Base-by-base conservation (phyloP, 2,329 filamentous ascomycete genomes). In the Diaporthe caulivora region DNA sequence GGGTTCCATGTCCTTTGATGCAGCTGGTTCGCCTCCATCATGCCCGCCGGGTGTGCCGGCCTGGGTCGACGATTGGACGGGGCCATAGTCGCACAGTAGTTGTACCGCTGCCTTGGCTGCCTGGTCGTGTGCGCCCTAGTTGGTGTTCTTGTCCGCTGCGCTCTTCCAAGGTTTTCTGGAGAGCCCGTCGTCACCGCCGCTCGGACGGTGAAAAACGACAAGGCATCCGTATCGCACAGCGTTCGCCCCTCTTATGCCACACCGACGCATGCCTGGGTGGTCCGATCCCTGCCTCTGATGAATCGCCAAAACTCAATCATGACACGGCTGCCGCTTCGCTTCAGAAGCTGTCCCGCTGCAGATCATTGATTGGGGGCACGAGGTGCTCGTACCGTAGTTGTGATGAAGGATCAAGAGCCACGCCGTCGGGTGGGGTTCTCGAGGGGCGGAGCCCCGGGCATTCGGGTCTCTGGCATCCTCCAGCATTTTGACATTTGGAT, bases 281-380 rank as follows among this genome's bases (percentile, higher is more conserved):
- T 67, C 62, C n/a, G 47, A 67, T 26, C 62, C 62, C 62, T 67
- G 62, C 62, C n/a, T 65, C 44, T 65, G 62, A 65, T 44, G 62
- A 65, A 51, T 65, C 62, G 62, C 62, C 62, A 65, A 65, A 65
- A 65, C 62, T 65, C 62, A 67, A 40, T 53, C 62, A 53, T 67
- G 62, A 53, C 62, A 67, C n/a, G 40, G 62, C 44, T 40, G 62
- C 62, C 40, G 62, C 47, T 40, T 34, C 53, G 62, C 62, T 37
- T 53, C 62, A 53, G 62, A 40, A 67, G 62, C 62, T 53, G 47
- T 53, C 21, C 31, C 47, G 44, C 44, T 37, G 62, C 62, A 51
- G 44, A 37, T 65, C 62, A 26, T 21, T 34, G 26, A n/a, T 31
- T 13, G 40, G 13, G 42, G 18, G 13, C 6, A 53, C 51, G 29